phyloP scores from a whole-genome alignment of 768 basidiomycete genomes.

The Mycena venus region DNA sequence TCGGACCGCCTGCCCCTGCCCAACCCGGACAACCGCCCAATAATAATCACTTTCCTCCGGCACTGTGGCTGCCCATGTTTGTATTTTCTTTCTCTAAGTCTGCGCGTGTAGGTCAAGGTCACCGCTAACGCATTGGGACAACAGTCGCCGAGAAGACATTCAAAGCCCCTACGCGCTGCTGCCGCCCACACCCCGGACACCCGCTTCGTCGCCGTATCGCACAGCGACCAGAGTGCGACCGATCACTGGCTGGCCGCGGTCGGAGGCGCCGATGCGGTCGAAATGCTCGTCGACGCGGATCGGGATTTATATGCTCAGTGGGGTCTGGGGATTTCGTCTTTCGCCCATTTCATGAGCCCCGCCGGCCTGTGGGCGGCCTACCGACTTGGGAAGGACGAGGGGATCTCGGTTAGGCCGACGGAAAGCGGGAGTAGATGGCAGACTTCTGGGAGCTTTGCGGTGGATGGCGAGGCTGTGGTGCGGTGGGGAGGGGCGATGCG shows the following conservation, averaged over 20 bases:
- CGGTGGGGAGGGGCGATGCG: constrained; percentile 21
- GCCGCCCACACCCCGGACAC: background rate
- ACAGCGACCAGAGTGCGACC: constrained; percentile 12
- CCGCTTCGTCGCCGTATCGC: constrained; percentile 25
- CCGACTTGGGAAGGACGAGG: constrained; percentile 21
- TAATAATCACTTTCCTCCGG: constrained; percentile 14
- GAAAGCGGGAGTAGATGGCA: constrained; percentile 26
- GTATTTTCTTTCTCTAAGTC: background rate
- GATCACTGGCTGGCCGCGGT: constrained; percentile 15
- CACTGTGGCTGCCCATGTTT: constrained; percentile 29
- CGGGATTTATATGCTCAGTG: constrained; percentile 13
- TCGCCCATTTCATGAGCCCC: constrained; percentile 13
- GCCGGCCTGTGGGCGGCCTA: constrained; percentile 15
- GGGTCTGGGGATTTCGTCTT: constrained; percentile 19
- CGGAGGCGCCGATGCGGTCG: background rate
- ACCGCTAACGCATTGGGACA: background rate
- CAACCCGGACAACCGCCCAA: constrained; percentile 1
- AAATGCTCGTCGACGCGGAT: constrained; percentile 16
- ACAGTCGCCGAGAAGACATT: constrained; percentile 25
- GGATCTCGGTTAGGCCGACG: constrained; percentile 19
- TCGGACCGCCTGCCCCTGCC: background rate
- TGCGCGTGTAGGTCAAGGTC: background rate
- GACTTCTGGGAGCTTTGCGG: constrained; percentile 22
- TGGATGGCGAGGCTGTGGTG: constrained; percentile 3
- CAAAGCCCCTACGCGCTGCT: background rate